A percentile compares a stretch with the other conserved stretches of the same genome.
phyloP scores from a whole-genome alignment of 768 basidiomycete genomes.

The Boletus barrowsii region DNA sequence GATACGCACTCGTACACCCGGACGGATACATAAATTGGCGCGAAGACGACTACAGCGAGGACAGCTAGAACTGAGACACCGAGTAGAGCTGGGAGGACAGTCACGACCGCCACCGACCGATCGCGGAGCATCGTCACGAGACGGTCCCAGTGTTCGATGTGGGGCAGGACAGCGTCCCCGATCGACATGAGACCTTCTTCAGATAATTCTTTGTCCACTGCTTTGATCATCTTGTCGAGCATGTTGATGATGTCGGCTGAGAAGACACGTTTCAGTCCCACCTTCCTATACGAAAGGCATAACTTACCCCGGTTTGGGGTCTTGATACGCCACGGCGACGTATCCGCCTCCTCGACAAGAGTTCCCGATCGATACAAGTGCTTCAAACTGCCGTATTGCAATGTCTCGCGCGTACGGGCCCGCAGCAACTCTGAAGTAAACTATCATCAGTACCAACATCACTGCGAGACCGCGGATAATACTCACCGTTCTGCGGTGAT shows the following conservation, averaged over 20 bases:
- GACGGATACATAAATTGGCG: slow-evolving; percentile 10
- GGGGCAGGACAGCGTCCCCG: slow-evolving; percentile 17
- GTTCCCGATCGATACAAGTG: slow-evolving; percentile 14
- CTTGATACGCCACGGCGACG: slow-evolving; percentile 11
- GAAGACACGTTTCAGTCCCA: background rate
- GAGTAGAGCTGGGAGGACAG: slow-evolving; percentile 12
- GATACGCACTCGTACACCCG: slow-evolving; percentile 10
- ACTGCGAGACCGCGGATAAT: background rate
- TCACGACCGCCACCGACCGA: background rate
- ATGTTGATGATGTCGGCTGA: slow-evolving; percentile 14
- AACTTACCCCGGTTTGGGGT: slow-evolving; percentile 19
- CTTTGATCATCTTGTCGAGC: slow-evolving; percentile 21
- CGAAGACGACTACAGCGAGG: slow-evolving; percentile 3
- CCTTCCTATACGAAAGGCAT: background rate
- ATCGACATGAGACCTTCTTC: slow-evolving; percentile 17
- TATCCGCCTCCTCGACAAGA: slow-evolving; percentile 15
- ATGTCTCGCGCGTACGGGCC: background rate
- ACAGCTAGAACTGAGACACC: slow-evolving; percentile 20
- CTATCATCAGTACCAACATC: background rate
- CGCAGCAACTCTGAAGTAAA: slow-evolving; percentile 11
- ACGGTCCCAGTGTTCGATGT: slow-evolving; percentile 20
- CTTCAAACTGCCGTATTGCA: slow-evolving; percentile 16
- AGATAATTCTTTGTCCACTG: slow-evolving; percentile 15
- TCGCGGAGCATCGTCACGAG: slow-evolving; percentile 6
- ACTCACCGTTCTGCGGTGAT: slow-evolving; percentile 12